Conservation (phyloP, 73 alveolate genomes). For the Tetrahymena elliotti region DNA sequence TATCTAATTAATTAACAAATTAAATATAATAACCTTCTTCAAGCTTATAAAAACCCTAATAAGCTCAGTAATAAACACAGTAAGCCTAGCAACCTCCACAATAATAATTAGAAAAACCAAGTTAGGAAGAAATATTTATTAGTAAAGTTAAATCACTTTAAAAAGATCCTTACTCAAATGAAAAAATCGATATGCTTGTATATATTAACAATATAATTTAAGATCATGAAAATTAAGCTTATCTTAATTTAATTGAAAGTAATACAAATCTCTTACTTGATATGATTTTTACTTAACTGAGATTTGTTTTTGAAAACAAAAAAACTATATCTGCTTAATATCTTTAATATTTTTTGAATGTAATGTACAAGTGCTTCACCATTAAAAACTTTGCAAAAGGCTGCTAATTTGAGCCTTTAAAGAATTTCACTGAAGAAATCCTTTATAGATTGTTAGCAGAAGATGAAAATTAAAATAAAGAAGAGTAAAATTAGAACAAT, state of each 20-base stretch:
- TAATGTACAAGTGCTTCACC: neutral
- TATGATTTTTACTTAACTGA: neutral
- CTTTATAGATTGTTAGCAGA: slow-evolving; percentile 28
- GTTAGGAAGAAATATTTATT: neutral
- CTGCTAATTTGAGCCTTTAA: neutral
- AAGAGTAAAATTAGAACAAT: slow-evolving; percentile 2
- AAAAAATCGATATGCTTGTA: neutral
- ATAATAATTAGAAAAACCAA: neutral
- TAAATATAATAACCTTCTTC: neutral
- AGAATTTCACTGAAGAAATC: slow-evolving; percentile 29
- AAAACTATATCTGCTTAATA: neutral
- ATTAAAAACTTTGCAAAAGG: neutral
- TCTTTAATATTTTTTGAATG: neutral
- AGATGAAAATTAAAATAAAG: slow-evolving; percentile 27
- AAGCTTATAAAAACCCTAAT: neutral
- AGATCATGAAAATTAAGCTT: neutral
- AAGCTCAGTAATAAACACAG: neutral
- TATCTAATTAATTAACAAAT: neutral
- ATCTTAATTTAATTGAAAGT: neutral
- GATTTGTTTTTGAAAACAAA: neutral
- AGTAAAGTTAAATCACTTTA: neutral
- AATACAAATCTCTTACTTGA: neutral
- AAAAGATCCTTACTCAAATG: neutral
- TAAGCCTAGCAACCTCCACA: neutral
- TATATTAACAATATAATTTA: neutral